Base-by-base conservation (phyloP, 1,284 basidiomycete genomes). In the Laetiporus sulphureus region DNA sequence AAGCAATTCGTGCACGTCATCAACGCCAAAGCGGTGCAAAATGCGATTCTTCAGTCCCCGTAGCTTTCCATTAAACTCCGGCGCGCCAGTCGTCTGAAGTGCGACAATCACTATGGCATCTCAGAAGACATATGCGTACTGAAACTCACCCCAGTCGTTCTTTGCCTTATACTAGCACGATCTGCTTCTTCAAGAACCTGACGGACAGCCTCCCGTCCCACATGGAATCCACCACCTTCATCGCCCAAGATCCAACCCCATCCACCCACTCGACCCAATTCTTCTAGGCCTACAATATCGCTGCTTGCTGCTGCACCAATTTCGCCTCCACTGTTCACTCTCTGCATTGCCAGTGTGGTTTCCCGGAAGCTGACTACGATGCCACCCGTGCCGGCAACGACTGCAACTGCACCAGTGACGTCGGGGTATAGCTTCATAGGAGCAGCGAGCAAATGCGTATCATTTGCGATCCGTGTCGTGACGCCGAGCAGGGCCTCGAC, bases 211-310 rank as follows among this genome's bases (percentile, higher is more conserved):
- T 86, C 83, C 25, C 83, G 70, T 3, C 86, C 85, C 44, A 87
- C 77, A 52, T 81, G 73, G 54, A 75, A 88, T 5, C 85, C 84
- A 19, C 83, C 79, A 5, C 86, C 86, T 57, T 88, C 85, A 56
- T 90, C 85, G 6, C 86, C 85, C 5, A 89, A 66, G 22, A 89
- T 79, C 83, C 84, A 88, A 1, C 86, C 86, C 83, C 83, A 89
- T 1, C 86, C 86, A 2, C 86, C 86, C 24, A 76, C 70, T 13
- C 86, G 72, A 2, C 77, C 83, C 25, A 86, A 68, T 54, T 84
- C 77, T 41, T 72, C 56, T 13, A 83, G 64, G 16, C 50, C 48
- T 10, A 49, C 55, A 24, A 47, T 51, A 3, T 55, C 54, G 1
- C 64, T 62, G 0, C 31, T 54, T 3, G 50, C 53, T 0, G 51